A percentile compares a stretch with the other conserved stretches of the same genome.
Evolutionary conservation across 2,329 filamentous ascomycete genomes (phyloP).

Genomic region (Thelonectria olida): DNA sequence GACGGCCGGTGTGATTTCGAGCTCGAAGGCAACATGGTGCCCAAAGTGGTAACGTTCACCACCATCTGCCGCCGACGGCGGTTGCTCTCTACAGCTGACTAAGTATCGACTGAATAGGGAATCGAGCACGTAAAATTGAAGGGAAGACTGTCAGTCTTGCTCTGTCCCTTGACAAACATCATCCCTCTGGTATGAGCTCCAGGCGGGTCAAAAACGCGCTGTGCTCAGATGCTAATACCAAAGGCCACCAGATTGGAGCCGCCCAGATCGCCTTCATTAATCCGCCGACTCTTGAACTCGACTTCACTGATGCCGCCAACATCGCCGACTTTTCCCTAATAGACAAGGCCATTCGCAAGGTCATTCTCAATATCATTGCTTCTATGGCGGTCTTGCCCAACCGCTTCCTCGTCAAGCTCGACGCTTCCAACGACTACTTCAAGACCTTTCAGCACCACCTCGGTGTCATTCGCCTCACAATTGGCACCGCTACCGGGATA

Average conservation of each 20-base stretch:
- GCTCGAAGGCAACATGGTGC: constrained; percentile 37
- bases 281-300: constrained; percentile 35
- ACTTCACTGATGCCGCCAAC: constrained; percentile 39
- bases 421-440: constrained; percentile 40
- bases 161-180: constrained; percentile 34
- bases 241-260: constrained; percentile 31
- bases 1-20: constrained; percentile 37
- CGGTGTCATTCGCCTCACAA: constrained; percentile 36
- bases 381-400: constrained; percentile 40
- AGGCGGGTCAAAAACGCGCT: neutral
- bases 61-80: neutral
- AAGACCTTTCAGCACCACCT: constrained; percentile 38
- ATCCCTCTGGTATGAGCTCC: constrained; percentile 34
- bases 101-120: constrained; percentile 16
- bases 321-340: constrained; percentile 36
- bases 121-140: constrained; percentile 38
- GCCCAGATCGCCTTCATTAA: constrained; percentile 39
- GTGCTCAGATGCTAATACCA: neutral
- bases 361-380: constrained; percentile 35
- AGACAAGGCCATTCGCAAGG: constrained; percentile 35
- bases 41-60: constrained; percentile 30
- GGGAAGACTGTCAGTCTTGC: constrained; percentile 33
- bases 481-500: constrained; percentile 32
- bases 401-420: constrained; percentile 39
- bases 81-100: neutral